Percentiles rank a stretch among this genome's conserved stretches.
These are phyloP conservation scores for Linnemannia zychae DNA, from an alignment of 192 early-diverging fungal species.

Conservation along the genomic window DNA sequence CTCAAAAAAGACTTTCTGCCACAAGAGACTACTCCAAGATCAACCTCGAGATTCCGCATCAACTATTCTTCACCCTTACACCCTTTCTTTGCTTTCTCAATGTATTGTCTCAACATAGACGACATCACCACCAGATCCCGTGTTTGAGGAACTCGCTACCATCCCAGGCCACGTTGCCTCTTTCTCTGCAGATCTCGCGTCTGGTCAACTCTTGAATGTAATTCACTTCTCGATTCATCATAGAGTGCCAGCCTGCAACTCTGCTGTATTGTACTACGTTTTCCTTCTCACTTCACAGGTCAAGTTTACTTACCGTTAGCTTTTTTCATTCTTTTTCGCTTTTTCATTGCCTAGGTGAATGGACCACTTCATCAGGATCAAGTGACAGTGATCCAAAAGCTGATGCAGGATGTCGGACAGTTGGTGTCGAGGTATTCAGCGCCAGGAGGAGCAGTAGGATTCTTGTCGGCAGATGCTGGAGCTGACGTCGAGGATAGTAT, in stretches of 20 bases:
- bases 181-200: conserved; percentile 48
- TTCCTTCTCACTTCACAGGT: not conserved
- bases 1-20: not conserved
- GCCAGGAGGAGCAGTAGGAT: not conserved
- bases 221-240: not conserved
- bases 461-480: conserved; percentile 5
- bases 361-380: conserved; percentile 38
- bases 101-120: conserved; percentile 30
- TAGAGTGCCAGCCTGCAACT: not conserved
- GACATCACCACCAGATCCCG: conserved; percentile 54
- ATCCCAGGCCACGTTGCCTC: conserved; percentile 55
- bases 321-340: conserved; percentile 8
- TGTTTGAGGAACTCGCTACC: conserved; percentile 51
- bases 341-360: conserved; percentile 17
- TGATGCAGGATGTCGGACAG: conserved; percentile 57
- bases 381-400: conserved; percentile 42
- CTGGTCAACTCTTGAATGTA: conserved; percentile 55
- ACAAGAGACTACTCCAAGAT: too few relatives aligned
- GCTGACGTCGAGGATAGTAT: conserved; percentile 37
- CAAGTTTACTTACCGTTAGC: not conserved
- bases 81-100: not conserved
- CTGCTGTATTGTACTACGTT: not conserved
- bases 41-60: not conserved
- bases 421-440: conserved; percentile 45
- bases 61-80: not conserved